A percentile compares a stretch with the other conserved stretches of the same genome.
Conservation (phyloP, 2,329 filamentous ascomycete genomes). For the Dothidotthia symphoricarpi region DNA sequence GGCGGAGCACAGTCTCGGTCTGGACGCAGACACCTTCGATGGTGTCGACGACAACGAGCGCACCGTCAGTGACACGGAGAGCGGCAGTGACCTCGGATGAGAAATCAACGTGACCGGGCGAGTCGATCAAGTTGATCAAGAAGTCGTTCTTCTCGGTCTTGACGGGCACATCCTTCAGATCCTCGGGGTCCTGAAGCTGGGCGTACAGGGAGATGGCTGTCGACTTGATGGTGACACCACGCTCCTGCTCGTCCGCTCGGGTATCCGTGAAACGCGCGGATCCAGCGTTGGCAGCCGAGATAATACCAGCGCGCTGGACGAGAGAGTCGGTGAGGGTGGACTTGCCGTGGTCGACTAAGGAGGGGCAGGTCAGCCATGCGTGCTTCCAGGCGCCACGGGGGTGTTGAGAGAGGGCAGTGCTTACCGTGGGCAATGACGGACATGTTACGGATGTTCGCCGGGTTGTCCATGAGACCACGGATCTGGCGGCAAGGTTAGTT, state of each 20-base stretch:
- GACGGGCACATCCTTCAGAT: constrained; percentile 91
- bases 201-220: constrained; percentile 99
- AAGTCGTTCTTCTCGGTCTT: constrained; percentile 91
- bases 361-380: constrained; percentile 25
- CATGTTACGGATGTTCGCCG: constrained; percentile 84
- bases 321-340: constrained; percentile 99
- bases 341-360: constrained; percentile 93
- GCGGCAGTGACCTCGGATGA: constrained; percentile 99
- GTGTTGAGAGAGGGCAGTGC: constrained; percentile 20
- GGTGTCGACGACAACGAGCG: constrained; percentile 98
- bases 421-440: constrained; percentile 98
- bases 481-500: constrained; percentile 55
- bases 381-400: constrained; percentile 14
- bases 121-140: constrained; percentile 99
- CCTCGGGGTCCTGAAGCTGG: constrained; percentile 74
- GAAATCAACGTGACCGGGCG: constrained; percentile 99
- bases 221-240: constrained; percentile 99
- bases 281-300: constrained; percentile 95
- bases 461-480: constrained; percentile 75
- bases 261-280: constrained; percentile 96
- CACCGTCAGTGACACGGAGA: constrained; percentile 99
- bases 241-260: constrained; percentile 95
- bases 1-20: constrained; percentile 98
- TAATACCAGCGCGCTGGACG: constrained; percentile 98
- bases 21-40: constrained; percentile 99